Conservation (phyloP, 495 filamentous ascomycete species). For the Aspergillus bertholletiae region DNA sequence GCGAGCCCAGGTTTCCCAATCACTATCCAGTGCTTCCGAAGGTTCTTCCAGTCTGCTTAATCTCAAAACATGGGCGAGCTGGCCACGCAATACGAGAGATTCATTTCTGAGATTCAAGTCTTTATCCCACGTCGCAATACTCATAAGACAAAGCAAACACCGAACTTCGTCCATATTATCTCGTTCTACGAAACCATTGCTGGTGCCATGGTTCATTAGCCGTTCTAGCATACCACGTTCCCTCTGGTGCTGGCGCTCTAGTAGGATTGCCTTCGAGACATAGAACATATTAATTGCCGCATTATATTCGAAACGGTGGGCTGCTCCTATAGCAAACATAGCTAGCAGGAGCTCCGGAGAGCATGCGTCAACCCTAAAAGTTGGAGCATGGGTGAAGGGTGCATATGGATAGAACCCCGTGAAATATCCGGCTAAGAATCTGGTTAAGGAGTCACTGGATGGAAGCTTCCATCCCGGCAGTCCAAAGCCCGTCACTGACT, state of each 20-base stretch:
- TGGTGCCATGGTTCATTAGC: too few relatives aligned
- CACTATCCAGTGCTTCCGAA: neutral
- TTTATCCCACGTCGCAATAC: neutral
- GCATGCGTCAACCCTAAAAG: neutral
- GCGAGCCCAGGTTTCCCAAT: conserved; percentile 4
- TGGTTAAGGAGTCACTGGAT: neutral
- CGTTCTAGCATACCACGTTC: neutral
- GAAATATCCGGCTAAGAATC: conserved; percentile 4
- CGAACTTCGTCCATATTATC: neutral
- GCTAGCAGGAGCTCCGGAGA: neutral
- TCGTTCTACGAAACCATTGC: neutral
- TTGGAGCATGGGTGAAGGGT: conserved; percentile 1
- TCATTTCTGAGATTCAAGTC: neutral
- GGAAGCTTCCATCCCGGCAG: neutral
- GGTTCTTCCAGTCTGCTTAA: neutral
- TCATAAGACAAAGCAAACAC: neutral
- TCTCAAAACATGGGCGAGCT: neutral
- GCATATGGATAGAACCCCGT: conserved; percentile 2
- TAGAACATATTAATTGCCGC: neutral
- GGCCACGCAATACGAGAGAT: neutral
- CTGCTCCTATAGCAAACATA: neutral
- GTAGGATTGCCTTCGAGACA: neutral
- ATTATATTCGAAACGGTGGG: neutral
- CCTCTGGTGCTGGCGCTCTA: neutral
- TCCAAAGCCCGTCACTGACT: neutral